Evolutionary conservation across 805 yeast species (phyloP).

Genomic region (Barnettozyma wickerhamii): DNA sequence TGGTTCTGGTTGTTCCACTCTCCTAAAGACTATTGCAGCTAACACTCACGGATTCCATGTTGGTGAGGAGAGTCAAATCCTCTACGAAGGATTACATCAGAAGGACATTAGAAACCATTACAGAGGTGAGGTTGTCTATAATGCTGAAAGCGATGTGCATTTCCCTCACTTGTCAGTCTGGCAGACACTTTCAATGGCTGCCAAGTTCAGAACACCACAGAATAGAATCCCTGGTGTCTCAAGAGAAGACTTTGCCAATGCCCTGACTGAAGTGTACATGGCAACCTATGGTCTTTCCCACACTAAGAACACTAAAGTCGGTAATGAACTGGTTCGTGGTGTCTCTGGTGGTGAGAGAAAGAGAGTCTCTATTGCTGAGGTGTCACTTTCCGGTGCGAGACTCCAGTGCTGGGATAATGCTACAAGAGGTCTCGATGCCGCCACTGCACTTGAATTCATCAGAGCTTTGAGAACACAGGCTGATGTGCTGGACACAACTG

Average conservation of each 20-base stretch:
- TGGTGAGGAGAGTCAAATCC: conserved; percentile 38
- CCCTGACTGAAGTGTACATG: conserved; percentile 47
- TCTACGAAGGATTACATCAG: conserved; percentile 46
- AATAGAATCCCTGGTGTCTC: conserved; percentile 49
- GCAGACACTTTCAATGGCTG: conserved; percentile 53
- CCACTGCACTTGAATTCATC: conserved; percentile 55
- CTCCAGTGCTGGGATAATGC: conserved; percentile 56
- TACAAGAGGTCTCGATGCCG: conserved; percentile 68
- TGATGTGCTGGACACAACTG: conserved; percentile 42
- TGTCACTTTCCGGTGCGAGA: conserved; percentile 42
- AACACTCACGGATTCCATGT: too few species aligned
- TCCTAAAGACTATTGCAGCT: too few species aligned
- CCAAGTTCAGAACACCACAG: conserved; percentile 50
- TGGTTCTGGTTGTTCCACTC: too few species aligned
- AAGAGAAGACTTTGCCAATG: conserved; percentile 44
- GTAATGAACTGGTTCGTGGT: conserved; percentile 64
- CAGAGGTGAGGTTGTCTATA: conserved; percentile 61
- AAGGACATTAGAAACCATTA: conserved; percentile 41
- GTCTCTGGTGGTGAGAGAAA: conserved; percentile 75
- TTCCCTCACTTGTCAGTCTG: conserved; percentile 60
- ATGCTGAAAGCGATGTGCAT: conserved; percentile 60
- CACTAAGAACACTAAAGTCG: conserved; percentile 61
- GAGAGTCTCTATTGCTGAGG: conserved; percentile 71
- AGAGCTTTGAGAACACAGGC: conserved; percentile 50
- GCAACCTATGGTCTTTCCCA: conserved; percentile 50